Base-by-base conservation (phyloP, 345 rosid species). In the Corchorus capsularis region DNA sequence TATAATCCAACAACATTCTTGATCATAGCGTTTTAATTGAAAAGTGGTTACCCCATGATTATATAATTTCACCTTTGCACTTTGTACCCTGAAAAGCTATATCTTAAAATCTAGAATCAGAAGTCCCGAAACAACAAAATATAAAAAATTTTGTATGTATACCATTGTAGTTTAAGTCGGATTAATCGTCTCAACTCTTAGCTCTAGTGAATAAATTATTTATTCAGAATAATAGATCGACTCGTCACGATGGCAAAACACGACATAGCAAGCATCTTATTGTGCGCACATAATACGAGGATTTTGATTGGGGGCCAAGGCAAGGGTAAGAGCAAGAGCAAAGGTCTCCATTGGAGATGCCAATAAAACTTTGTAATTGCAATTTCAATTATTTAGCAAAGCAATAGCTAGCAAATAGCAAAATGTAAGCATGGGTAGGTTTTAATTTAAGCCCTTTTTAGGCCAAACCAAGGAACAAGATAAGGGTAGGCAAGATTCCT, bases 171-270 rank as follows among this genome's bases (percentile, higher is more conserved):
- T 15, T 27, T 20, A 20, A 2, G 19, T 3, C 11, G 39, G 47
- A 65, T 11, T 3, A 2, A 39, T 39, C 43, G 4, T 39, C 43
- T 4, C 20, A 17, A 50, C 43, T 12, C 27, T 34, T 57, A 32
- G 54, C 16, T 54, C 45, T 14, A 22, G 34, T 34, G 22, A 32
- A 61, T n/a, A n/a, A n/a, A n/a, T n/a, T n/a, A n/a, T n/a, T n/a
- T n/a, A n/a, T n/a, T n/a, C n/a, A n/a, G n/a, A n/a, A n/a, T 45
- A 59, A 52, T 13, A 69, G 17, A 32, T 50, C 46, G 15, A 62
- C 32, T 74, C 37, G 69, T 35, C 77, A 74, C 61, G 37, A 17
- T 74, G 32, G 63, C 69, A 50, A 14, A n/a, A 64, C 69, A 63
- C 69, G 69, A 62, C 69, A 52, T 4, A 52, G 34, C 60, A 62